phyloP scores from a whole-genome alignment of 2,329 filamentous ascomycete species.

The Colletotrichum sp. region DNA sequence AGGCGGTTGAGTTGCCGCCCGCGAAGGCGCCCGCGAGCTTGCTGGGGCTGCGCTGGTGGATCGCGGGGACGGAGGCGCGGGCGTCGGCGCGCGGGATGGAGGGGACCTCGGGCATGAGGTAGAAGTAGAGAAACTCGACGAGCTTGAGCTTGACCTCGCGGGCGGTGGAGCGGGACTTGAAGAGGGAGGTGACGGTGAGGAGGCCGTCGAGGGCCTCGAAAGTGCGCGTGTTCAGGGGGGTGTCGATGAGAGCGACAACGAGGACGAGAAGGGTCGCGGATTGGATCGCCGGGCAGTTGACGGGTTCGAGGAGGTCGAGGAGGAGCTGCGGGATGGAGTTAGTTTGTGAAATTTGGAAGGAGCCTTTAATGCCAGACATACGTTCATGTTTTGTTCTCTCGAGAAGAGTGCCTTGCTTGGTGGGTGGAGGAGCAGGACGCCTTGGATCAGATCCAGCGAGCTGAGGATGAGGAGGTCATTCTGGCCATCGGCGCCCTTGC shows the following conservation, averaged over 20 bases:
- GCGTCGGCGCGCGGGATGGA: constrained; percentile 56
- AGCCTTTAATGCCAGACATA: constrained; percentile 38
- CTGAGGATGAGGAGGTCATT: constrained; percentile 90
- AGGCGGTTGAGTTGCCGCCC: constrained; percentile 30
- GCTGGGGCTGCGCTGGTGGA: constrained; percentile 71
- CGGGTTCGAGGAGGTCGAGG: constrained; percentile 90
- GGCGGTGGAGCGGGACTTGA: constrained; percentile 85
- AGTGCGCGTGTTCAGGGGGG: constrained; percentile 85
- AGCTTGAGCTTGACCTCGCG: constrained; percentile 93
- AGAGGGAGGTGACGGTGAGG: constrained; percentile 88
- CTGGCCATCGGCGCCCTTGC: constrained; percentile 79
- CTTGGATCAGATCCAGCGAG: constrained; percentile 88
- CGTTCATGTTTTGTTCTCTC: constrained; percentile 93
- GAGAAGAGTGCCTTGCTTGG: constrained; percentile 87
- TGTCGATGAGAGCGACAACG: constrained; percentile 86
- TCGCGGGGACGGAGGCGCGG: constrained; percentile 50
- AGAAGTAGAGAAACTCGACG: constrained; percentile 98
- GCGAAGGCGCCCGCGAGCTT: constrained; percentile 68
- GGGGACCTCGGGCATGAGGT: constrained; percentile 90
- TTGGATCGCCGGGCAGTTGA: constrained; percentile 91
- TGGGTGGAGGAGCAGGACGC: constrained; percentile 85
- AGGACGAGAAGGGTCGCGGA: constrained; percentile 88
- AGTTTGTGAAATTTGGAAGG: neutral
- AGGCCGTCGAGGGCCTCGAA: constrained; percentile 94
- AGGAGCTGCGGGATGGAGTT: constrained; percentile 62